Percentiles rank a stretch among this genome's conserved stretches.
These are phyloP conservation scores for Naganishia friedmannii DNA, from an alignment of 768 basidiomycete species.

Conservation along the genomic window DNA sequence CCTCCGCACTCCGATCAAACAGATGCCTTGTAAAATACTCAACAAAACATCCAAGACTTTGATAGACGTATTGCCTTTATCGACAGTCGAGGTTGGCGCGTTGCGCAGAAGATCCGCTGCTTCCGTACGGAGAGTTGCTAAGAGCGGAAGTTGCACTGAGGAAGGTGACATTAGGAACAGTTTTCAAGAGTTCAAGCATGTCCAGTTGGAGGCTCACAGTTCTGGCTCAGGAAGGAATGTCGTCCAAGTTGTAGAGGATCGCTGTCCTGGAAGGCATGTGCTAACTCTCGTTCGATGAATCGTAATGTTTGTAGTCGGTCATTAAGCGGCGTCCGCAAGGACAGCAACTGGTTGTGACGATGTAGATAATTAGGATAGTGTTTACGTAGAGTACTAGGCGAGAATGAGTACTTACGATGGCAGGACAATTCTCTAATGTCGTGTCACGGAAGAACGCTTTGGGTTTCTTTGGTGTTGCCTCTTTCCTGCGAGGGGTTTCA, in stretches of 20 bases:
- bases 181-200: background rate
- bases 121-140: slow-evolving; percentile 1
- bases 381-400: background rate
- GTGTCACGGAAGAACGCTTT: background rate
- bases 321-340: background rate
- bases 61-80: background rate
- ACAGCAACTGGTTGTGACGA: background rate
- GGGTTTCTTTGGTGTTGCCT: background rate
- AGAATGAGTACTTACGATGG: background rate
- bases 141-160: slow-evolving; percentile 6
- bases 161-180: background rate
- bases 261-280: slow-evolving; percentile 9
- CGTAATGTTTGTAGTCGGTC: slow-evolving; percentile 2
- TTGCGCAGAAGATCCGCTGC: background rate
- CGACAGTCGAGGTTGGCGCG: background rate
- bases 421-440: background rate
- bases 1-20: slow-evolving; percentile 30
- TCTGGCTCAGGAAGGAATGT: background rate
- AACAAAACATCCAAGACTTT: background rate
- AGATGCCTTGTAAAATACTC: slow-evolving; percentile 7
- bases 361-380: background rate
- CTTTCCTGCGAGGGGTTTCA: background rate
- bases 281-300: slow-evolving; percentile 11
- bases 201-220: background rate
- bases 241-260: background rate